Evolutionary conservation across 257 asterid genomes (phyloP), one percentile per base, ranked within the genome.

Genomic region (Penstemon davidsonii): DNA sequence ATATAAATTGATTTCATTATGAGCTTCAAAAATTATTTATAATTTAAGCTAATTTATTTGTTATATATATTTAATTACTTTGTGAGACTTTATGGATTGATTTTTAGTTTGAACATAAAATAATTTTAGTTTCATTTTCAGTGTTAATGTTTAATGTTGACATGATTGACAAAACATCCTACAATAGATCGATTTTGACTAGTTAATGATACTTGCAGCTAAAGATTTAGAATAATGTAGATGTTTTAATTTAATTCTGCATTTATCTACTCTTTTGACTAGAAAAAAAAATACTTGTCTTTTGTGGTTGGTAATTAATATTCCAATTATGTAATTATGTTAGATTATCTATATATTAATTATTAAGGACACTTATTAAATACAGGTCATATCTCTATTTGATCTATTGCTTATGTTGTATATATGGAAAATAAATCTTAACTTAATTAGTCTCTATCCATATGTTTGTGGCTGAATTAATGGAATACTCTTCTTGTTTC

Each of bases 401-500:
- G 15, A 39, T 63, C 43, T 9, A 55, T 71, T 43, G 25, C 11
- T 38, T 11, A 8, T 6, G 6, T 25, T 6, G 6, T 25, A 0
- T 25, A 36, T 62, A 15, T 33, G 33, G 19, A 5, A 58, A 67
- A 42, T 55, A 54, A 41, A 36, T 11, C 12, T 7, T 18, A 44
- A 5, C 4, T 52, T 33, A 57, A 33, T 9, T 53, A 13, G 70
- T 37, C 57, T 60, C 53, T 60, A n/a, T 53, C 41, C 56, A 43
- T 54, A 46, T 41, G 7, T 40, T 61, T 46, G 49, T 61, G 51
- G 68, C 64, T 55, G 10, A 57, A 55, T 67, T 33, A 62, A 77
- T 68, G 70, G 13, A 19, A 64, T 57, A 13, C 45, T 67, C 69
- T 72, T 72, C 72, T 62, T 68, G 68, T 57, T 68, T 64, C 53